Evolutionary conservation across 164 flowering plant species (phyloP), one percentile per base, ranked within the genome.

Genomic region (Akebia trifoliata): DNA sequence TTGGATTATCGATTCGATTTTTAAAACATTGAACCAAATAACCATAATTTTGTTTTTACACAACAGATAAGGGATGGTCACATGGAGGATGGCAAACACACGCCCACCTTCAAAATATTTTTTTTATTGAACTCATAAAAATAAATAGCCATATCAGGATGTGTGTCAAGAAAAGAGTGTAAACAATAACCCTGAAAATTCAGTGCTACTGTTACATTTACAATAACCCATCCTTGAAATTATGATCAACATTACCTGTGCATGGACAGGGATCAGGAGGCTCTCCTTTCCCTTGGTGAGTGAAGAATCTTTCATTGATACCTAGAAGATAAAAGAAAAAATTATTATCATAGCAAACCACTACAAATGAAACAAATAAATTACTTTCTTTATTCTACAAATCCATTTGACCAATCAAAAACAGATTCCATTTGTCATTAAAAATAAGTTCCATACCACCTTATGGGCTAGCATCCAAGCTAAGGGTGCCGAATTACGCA

Each of bases 271-370:
- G 53, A 90, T 87, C 59, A 85, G 56, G 12, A 90, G 86, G 59
- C 85, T 71, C 44, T 86, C 88, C 68, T 90, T 90, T 66, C 97
- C 95, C 62, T 61, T 63, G 43, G 63, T 61, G 26, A 83, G 59
- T 21, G 43, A 49, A 53, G 77, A 69, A 59, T 75, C 85, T 54
- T 79, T 84, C 78, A 83, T 48, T n/a, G 80, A 61, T 36, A 90
- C 55, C 97, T 90, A 51, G 7, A 54, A 57, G 36, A 44, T 1
- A 50, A 28, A 62, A 54, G 4, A 12, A 14, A 43, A 30, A 48
- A 21, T 10, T 20, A 55, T 24, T 28, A 32, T 4, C 50, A 9
- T 11, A 31, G 10, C 7, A 6, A 21, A 3, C 22, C 8, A 44
- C 8, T 15, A 2, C 2, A 17, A 44, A 20, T 22, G 18, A 22